Conservation (phyloP, 169 alveolate species). For the Prorocentrum cordatum region DNA sequence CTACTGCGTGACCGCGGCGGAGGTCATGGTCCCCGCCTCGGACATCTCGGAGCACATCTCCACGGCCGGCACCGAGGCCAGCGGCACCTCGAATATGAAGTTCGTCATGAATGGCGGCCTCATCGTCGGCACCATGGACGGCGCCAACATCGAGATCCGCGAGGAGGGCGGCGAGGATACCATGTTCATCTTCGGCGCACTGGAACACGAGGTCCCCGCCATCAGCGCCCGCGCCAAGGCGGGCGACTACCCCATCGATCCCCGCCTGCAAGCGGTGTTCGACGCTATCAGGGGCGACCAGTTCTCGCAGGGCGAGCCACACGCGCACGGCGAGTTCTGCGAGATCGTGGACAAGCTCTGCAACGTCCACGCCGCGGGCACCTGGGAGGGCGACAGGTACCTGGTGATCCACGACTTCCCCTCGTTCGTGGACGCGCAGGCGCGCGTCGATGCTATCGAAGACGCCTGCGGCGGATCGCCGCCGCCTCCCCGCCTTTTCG, state of each 20-base stretch:
- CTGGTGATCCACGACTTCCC: slow-evolving; percentile 68
- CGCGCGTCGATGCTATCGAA: no score
- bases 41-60: slow-evolving; percentile 89
- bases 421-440: slow-evolving; percentile 60
- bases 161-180: slow-evolving; percentile 88
- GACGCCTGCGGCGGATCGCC: no score
- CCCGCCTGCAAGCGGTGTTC: slow-evolving; percentile 82
- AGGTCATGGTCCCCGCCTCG: slow-evolving; percentile 87
- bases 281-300: slow-evolving; percentile 81
- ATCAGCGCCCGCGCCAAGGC: slow-evolving; percentile 78
- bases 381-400: slow-evolving; percentile 78
- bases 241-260: slow-evolving; percentile 82
- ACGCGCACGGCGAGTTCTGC: slow-evolving; percentile 74
- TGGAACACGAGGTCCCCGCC: slow-evolving; percentile 81
- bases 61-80: slow-evolving; percentile 88
- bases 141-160: slow-evolving; percentile 92
- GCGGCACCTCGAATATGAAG: slow-evolving; percentile 68
- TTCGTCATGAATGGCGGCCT: slow-evolving; percentile 90
- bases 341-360: slow-evolving; percentile 73
- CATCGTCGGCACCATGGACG: slow-evolving; percentile 92
- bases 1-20: slow-evolving; percentile 88
- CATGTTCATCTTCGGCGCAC: slow-evolving; percentile 90
- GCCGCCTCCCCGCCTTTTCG: no score
- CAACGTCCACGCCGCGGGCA: slow-evolving; percentile 77
- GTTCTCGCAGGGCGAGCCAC: slow-evolving; percentile 75